These are phyloP conservation scores for Oxyria digyna DNA, from an alignment of 148 eudicot species.

Conservation along the genomic window DNA sequence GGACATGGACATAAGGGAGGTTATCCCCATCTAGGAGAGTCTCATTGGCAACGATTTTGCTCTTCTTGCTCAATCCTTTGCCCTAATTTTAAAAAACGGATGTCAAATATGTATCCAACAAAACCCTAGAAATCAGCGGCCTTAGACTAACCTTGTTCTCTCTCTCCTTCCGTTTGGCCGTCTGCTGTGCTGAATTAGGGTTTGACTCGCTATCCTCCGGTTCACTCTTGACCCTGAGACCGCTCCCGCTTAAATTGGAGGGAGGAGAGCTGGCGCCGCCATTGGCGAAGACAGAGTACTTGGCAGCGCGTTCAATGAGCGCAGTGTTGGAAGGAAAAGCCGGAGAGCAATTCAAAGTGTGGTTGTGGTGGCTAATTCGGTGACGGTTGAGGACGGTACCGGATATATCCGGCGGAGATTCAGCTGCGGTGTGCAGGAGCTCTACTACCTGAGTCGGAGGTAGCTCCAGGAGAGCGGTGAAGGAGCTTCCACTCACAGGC, in stretches of 20 bases:
- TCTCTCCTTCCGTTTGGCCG: slow-evolving; percentile 67
- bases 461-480: slow-evolving; percentile 75
- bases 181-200: slow-evolving; percentile 29
- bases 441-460: slow-evolving; percentile 66
- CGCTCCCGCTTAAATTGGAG: slow-evolving; percentile 14
- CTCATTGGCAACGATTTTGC: slow-evolving; percentile 34
- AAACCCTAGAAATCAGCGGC: slow-evolving; percentile 23
- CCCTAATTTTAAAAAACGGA: slow-evolving; percentile 28
- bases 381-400: slow-evolving; percentile 15
- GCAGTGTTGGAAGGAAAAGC: slow-evolving; percentile 46
- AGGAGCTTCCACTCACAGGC: slow-evolving; percentile 38
- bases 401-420: slow-evolving; percentile 10
- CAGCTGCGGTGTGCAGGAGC: slow-evolving; percentile 44
- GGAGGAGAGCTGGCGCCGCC: slow-evolving; percentile 15
- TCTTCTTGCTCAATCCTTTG: slow-evolving; percentile 56
- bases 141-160: slow-evolving; percentile 64
- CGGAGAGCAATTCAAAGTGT: slow-evolving; percentile 21
- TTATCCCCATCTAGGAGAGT: slow-evolving; percentile 43
- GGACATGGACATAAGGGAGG: slow-evolving; percentile 90
- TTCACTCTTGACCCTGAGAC: slow-evolving; percentile 40
- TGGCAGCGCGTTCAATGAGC: slow-evolving; percentile 51
- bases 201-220: slow-evolving; percentile 55
- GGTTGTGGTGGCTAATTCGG: slow-evolving; percentile 7
- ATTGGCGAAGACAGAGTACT: slow-evolving; percentile 38
- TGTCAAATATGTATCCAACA: neutral